phyloP scores from a whole-genome alignment of 2,329 filamentous ascomycete genomes.

The Cercospora zeina region DNA sequence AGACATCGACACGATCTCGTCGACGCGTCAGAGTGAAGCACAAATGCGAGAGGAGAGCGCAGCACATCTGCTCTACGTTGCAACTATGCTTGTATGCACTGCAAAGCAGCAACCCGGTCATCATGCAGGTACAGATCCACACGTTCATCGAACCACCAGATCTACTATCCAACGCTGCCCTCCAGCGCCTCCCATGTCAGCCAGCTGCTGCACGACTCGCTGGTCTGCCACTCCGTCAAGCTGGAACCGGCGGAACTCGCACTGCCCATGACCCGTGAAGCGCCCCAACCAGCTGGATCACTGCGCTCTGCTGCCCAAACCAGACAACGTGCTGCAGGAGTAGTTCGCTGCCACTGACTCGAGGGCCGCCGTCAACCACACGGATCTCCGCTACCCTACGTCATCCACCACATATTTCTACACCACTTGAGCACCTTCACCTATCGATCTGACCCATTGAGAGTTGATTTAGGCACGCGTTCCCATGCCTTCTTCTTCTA shows the following conservation, averaged over 20 bases:
- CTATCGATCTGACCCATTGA: background rate
- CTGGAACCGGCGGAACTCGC: background rate
- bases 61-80: background rate
- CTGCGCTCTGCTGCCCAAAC: slow-evolving; percentile 7
- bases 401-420: slow-evolving; percentile 11
- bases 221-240: slow-evolving; percentile 3
- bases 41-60: background rate
- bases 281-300: background rate
- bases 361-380: slow-evolving; percentile 10
- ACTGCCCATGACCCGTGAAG: slow-evolving; percentile 4
- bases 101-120: background rate
- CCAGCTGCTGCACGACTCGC: slow-evolving; percentile 8
- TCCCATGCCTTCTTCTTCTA: slow-evolving; percentile 11
- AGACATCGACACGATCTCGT: background rate
- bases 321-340: slow-evolving; percentile 10
- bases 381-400: slow-evolving; percentile 11
- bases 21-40: background rate
- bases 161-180: background rate
- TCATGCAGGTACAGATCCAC: slow-evolving; percentile 14
- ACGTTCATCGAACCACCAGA: slow-evolving; percentile 9
- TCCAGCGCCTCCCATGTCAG: slow-evolving; percentile 10
- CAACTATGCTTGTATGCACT: background rate
- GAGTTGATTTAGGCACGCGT: slow-evolving; percentile 3
- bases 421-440: background rate
- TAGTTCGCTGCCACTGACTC: slow-evolving; percentile 17